Conservation (phyloP, 768 basidiomycete species). For the Chalciporus pseudorubinellus region DNA sequence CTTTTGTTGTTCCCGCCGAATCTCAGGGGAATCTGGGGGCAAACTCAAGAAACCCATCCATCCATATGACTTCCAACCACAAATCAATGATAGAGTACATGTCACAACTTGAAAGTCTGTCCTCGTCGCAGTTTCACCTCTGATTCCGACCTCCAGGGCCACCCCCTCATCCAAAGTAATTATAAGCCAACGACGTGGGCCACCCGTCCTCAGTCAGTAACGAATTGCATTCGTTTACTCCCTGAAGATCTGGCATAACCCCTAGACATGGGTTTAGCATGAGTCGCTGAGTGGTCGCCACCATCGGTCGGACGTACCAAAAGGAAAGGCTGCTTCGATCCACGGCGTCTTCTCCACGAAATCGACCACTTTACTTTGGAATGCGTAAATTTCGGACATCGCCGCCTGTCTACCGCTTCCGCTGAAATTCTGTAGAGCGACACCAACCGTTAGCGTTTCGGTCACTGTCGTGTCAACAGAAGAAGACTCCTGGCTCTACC, state of each 20-base stretch:
- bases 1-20: too few relatives aligned
- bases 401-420: conserved; percentile 41
- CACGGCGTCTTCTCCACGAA: conserved; percentile 45
- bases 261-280: conserved; percentile 34
- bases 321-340: conserved; percentile 49
- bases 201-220: conserved; percentile 45
- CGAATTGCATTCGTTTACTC: conserved; percentile 54
- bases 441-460: background rate
- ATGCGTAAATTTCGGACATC: conserved; percentile 41
- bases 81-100: conserved; percentile 8
- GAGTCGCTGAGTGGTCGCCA: background rate
- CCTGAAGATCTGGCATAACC: conserved; percentile 51
- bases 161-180: conserved; percentile 42
- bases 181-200: conserved; percentile 55
- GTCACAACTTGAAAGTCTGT: too few relatives aligned
- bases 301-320: conserved; percentile 48
- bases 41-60: too few relatives aligned
- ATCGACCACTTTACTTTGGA: conserved; percentile 43
- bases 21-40: too few relatives aligned
- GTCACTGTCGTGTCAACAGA: background rate
- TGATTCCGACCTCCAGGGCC: background rate
- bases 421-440: conserved; percentile 48
- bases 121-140: too few relatives aligned
- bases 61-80: too few relatives aligned
- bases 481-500: conserved; percentile 31